Conservation (phyloP, 805 yeast species). For the Candida koratica region DNA sequence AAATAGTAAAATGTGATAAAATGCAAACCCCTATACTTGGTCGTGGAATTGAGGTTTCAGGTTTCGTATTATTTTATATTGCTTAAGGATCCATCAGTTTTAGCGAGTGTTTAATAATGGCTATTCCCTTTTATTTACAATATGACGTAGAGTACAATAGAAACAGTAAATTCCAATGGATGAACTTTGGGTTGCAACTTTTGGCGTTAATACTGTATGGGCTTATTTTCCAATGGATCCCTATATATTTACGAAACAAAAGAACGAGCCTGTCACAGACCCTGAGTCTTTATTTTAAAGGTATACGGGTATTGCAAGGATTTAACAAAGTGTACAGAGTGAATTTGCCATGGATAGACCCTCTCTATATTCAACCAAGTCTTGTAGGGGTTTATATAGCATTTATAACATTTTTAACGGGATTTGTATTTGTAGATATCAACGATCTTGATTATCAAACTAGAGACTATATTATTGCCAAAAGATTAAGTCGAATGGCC, state of each 20-base stretch:
- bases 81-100: too few species aligned
- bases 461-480: constrained; percentile 36
- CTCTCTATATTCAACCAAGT: constrained; percentile 42
- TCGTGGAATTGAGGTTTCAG: too few species aligned
- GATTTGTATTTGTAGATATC: constrained; percentile 30
- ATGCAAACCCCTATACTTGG: too few species aligned
- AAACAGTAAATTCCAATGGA: constrained; percentile 35
- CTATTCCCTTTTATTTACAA: constrained; percentile 36
- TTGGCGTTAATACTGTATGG: constrained; percentile 34
- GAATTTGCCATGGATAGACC: constrained; percentile 18
- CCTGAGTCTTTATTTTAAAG: constrained; percentile 21
- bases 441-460: constrained; percentile 39
- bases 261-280: constrained; percentile 17
- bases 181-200: constrained; percentile 26
- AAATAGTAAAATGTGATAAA: too few species aligned
- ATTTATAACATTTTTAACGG: constrained; percentile 27
- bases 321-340: constrained; percentile 25
- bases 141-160: constrained; percentile 36
- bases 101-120: constrained; percentile 14
- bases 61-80: background rate
- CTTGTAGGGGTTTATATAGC: constrained; percentile 24
- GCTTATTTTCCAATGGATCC: constrained; percentile 40
- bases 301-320: constrained; percentile 25
- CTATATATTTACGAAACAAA: constrained; percentile 25
- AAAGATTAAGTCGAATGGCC: constrained; percentile 40